Evolutionary conservation across 2,329 filamentous ascomycete species (phyloP).

Genomic region (Xylariaceae sp.): DNA sequence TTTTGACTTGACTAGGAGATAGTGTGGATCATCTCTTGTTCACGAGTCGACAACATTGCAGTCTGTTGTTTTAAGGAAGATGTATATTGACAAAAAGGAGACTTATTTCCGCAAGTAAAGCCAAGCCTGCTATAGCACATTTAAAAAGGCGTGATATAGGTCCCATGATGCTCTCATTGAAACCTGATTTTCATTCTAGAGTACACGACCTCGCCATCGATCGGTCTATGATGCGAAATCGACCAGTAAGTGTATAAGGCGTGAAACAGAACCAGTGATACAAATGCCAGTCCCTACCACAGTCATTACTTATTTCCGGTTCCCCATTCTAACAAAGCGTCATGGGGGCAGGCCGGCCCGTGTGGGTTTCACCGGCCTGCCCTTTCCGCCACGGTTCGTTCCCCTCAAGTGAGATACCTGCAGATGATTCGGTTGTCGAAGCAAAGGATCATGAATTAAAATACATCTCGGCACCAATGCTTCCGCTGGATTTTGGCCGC

Average conservation of each 20-base stretch:
- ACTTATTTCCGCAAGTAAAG: too few species aligned
- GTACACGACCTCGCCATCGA: constrained; percentile 29
- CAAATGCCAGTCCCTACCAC: constrained; percentile 25
- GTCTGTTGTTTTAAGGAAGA: too few species aligned
- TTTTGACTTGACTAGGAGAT: too few species aligned
- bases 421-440: constrained; percentile 10
- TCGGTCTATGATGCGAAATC: constrained; percentile 30
- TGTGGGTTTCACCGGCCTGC: too few species aligned
- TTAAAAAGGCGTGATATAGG: too few species aligned
- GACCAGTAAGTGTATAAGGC: constrained; percentile 24
- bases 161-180: constrained; percentile 19
- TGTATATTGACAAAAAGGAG: too few species aligned
- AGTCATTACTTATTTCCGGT: constrained; percentile 24
- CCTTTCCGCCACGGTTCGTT: too few species aligned
- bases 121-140: too few species aligned
- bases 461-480: constrained; percentile 20
- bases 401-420: too few species aligned
- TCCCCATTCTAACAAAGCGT: constrained; percentile 16
- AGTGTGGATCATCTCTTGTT: too few species aligned
- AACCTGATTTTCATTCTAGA: constrained; percentile 31
- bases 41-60: too few species aligned
- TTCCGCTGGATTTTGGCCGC: constrained; percentile 5
- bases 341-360: constrained; percentile 7
- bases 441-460: constrained; percentile 13
- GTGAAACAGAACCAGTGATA: constrained; percentile 30